A percentile compares a stretch with the other conserved stretches of the same genome.
Conservation (phyloP, 176 grass and related monocot genomes). For the Musa troglodytarum region DNA sequence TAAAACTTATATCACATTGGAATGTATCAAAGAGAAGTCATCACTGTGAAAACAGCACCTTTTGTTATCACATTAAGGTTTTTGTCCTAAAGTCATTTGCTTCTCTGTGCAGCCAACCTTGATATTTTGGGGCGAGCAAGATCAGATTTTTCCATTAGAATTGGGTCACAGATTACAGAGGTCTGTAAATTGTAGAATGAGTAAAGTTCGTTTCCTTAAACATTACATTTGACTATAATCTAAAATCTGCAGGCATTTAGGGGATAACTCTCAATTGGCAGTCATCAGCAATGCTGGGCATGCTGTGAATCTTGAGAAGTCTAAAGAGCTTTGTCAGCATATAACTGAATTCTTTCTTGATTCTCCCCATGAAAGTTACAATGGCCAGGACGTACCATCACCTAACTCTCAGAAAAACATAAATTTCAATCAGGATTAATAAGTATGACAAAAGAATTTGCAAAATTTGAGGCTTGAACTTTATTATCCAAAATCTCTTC, state of each 20-base stretch:
- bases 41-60: not conserved
- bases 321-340: constrained; percentile 42
- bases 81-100: not conserved
- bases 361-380: constrained; percentile 28
- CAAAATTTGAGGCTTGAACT: not conserved
- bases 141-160: constrained; percentile 83
- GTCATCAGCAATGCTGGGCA: constrained; percentile 74
- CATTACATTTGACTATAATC: not conserved
- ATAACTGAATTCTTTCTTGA: constrained; percentile 48
- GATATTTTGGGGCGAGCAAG: constrained; percentile 80
- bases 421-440: not conserved
- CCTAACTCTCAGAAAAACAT: not conserved
- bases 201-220: not conserved
- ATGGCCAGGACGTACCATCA: constrained; percentile 36
- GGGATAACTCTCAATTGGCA: constrained; percentile 50
- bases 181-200: constrained; percentile 21
- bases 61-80: not conserved
- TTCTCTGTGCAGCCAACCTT: constrained; percentile 43
- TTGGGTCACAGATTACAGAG: constrained; percentile 77
- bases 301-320: constrained; percentile 92
- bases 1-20: not conserved
- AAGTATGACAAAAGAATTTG: not conserved
- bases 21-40: not conserved
- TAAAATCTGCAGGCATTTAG: constrained; percentile 64
- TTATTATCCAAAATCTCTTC: not conserved